Evolutionary conservation across 225 moss, liverwort and hornwort genomes (phyloP).

Genomic region (Sphagnum contortum): DNA sequence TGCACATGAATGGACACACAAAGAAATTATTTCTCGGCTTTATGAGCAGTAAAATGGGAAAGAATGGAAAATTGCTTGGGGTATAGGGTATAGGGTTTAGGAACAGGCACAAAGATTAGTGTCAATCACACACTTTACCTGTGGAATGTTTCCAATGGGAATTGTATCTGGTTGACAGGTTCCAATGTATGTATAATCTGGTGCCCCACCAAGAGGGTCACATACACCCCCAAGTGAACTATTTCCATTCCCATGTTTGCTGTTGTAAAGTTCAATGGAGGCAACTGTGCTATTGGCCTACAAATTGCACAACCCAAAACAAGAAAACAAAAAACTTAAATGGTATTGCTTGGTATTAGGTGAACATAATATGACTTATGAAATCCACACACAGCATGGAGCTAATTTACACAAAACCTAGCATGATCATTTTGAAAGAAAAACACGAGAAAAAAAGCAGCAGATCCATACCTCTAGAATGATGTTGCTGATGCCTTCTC

Average conservation of each 20-base stretch:
- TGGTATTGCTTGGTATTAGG: not conserved
- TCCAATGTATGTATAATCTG: constrained; percentile 35
- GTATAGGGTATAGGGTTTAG: not conserved
- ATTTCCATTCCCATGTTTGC: constrained; percentile 21
- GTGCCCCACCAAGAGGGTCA: constrained; percentile 51
- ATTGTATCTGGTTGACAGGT: constrained; percentile 46
- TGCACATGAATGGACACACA: too few relatives aligned
- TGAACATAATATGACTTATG: not conserved
- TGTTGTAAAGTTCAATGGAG: constrained; percentile 15
- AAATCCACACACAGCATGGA: too few relatives aligned
- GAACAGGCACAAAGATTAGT: not conserved
- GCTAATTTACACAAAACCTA: too few relatives aligned
- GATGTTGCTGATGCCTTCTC: constrained; percentile 32
- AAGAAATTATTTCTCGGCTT: too few relatives aligned
- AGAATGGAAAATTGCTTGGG: too few relatives aligned
- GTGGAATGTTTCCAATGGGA: constrained; percentile 39
- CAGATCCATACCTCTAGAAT: constrained; percentile 19
- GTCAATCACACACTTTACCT: constrained; percentile 14
- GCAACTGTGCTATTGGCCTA: constrained; percentile 48
- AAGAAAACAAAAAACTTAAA: not conserved
- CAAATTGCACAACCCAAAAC: not conserved
- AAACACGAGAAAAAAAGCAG: not conserved
- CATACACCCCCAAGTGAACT: constrained; percentile 36
- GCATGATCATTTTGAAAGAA: not conserved
- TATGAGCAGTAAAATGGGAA: too few relatives aligned